Evolutionary conservation across 2,329 filamentous ascomycete species (phyloP).

Genomic region (Sporothrix globosa): DNA sequence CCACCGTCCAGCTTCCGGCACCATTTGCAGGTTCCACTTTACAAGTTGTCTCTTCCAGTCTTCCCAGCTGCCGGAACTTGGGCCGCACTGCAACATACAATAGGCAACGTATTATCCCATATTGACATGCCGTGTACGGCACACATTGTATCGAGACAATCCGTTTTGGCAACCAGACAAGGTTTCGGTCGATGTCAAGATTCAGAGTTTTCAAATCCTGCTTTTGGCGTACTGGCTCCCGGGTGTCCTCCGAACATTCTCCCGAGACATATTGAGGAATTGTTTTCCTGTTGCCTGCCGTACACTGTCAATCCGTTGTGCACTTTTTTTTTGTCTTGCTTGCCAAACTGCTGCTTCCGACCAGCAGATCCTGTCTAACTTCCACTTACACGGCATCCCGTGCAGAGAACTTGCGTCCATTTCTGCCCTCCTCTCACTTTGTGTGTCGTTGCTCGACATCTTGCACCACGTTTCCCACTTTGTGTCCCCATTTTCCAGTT

Average conservation of each 20-base stretch:
- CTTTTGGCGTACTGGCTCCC: too few relatives aligned
- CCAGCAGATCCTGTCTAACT: neutral
- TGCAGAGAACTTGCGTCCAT: neutral
- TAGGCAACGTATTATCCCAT: neutral
- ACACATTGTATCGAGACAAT: neutral
- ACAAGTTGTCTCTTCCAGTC: neutral
- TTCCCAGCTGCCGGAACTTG: slow-evolving; percentile 5
- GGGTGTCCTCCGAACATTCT: neutral
- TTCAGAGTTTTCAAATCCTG: slow-evolving; percentile 1
- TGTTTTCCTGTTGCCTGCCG: neutral
- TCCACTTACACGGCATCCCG: neutral
- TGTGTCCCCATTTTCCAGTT: neutral
- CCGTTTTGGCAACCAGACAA: neutral
- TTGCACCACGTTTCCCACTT: neutral
- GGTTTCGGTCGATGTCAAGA: neutral
- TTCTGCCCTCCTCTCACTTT: neutral
- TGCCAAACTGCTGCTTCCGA: neutral
- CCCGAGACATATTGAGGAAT: neutral
- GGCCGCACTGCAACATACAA: neutral
- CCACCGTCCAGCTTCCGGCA: slow-evolving; percentile 12
- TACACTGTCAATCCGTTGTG: neutral
- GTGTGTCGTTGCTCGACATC: neutral
- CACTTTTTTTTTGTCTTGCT: neutral
- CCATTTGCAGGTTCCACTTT: neutral
- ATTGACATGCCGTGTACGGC: slow-evolving; percentile 8